Base-by-base conservation (phyloP, 352 stramenopile species). In the Pythium aristosporum region DNA sequence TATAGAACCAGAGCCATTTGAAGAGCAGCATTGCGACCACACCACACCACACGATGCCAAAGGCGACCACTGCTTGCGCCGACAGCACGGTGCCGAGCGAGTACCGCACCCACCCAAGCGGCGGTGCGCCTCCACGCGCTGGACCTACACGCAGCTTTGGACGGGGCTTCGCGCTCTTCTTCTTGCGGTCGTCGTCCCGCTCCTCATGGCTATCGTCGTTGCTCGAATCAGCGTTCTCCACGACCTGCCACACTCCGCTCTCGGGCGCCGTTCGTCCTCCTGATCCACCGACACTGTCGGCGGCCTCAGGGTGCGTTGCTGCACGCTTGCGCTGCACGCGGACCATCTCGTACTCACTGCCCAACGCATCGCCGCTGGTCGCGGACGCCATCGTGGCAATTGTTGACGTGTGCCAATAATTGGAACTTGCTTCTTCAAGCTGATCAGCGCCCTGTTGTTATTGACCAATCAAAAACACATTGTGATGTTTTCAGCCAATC, bases 1-100 rank as follows among this genome's bases (percentile, higher is more conserved):
- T 28, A 37, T 71, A 71, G 53, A 71, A 57, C 65, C 65, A 71
- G 43, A 67, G 51, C 65, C 53, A 71, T 34, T 55, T 63, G 42
- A 71, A 36, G 8, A 71, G 46, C 36, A 71, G 32, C n/a, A 58
- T n/a, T 8, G 48, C 60, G 20, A 63, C 21, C 11, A 67, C 43
- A 30, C 34, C 53, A 15, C 51, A 67, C 57, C 65, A 67, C 5
- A 60, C 37, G 21, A 71, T 37, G 36, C 65, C 58, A 15, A 63
- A 1, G 1, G 51, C 47, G 34, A 71, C 64, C 28, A 63, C 42
- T 2, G 41, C 16, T 47, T 51, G 50, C 18, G 51, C 34, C 43
- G 57, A 71, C 18, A 61, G 11, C 13, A 50, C 57, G 7, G 55
- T 32, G 25, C 34, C 18, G 9, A 48, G 15, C n/a, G 23, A 15